Conservation (phyloP, 2,329 filamentous ascomycete species). For the Trichoderma arundinaceum region DNA sequence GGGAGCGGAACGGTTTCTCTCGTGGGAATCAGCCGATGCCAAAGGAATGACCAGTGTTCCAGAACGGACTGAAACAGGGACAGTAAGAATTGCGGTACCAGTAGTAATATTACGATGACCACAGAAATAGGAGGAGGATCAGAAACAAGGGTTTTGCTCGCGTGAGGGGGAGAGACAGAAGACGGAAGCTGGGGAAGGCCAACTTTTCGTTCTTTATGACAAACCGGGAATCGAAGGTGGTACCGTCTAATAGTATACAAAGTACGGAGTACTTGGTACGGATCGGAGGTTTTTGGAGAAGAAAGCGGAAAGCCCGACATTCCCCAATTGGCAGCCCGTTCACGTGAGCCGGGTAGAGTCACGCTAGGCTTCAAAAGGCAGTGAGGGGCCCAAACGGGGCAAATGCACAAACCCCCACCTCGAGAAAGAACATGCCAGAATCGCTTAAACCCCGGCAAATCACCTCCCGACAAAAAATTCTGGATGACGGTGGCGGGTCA, state of each 20-base stretch:
- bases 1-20: slow-evolving; percentile 2
- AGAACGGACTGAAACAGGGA: slow-evolving; percentile 11
- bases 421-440: slow-evolving; percentile 24
- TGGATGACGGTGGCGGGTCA: slow-evolving; percentile 30
- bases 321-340: slow-evolving; percentile 13
- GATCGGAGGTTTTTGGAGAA: slow-evolving; percentile 19
- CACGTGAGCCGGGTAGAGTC: slow-evolving; percentile 12
- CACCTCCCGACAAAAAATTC: slow-evolving; percentile 8
- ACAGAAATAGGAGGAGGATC: not conserved
- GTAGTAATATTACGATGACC: not conserved
- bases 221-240: not conserved
- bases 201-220: slow-evolving; percentile 10
- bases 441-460: slow-evolving; percentile 27
- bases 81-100: not conserved
- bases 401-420: slow-evolving; percentile 25
- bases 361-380: slow-evolving; percentile 19
- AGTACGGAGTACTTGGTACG: slow-evolving; percentile 19
- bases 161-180: slow-evolving; percentile 21
- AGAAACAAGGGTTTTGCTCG: slow-evolving; percentile 11
- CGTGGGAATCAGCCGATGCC: slow-evolving; percentile 21
- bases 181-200: slow-evolving; percentile 27
- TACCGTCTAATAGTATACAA: not conserved
- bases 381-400: slow-evolving; percentile 14
- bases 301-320: slow-evolving; percentile 8
- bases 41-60: slow-evolving; percentile 17